Base-by-base conservation (phyloP, 176 grass and related monocot genomes). In the Coix lacrymajobi region DNA sequence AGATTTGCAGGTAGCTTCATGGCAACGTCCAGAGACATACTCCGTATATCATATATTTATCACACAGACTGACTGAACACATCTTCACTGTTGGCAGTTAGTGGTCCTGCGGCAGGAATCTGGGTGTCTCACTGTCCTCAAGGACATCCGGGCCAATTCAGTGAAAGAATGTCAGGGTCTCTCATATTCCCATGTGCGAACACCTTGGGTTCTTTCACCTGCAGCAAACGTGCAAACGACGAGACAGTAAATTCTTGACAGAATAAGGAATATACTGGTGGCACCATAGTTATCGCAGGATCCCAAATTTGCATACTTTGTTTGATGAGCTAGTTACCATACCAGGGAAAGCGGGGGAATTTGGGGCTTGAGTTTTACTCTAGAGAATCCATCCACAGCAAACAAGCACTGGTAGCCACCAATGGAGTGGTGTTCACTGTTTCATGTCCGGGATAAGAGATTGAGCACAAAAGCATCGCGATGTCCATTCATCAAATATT, bases 191-290 rank as follows among this genome's bases (percentile, higher is more conserved):
- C 89, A 87, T 92, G 96, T 78, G 94, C 85, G 51, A 90, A 99
- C 74, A 99, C 89, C 84, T 92, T 99, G 7, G 96, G 85, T 69
- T 92, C 96, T 90, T 96, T 92, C 71, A 94, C 81, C 96, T 96
- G 75, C 45, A 79, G 57, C 34, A 71, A 75, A 76, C 19, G 78
- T 44, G 77, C 19, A 48, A 15, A 7, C 20, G 37, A 26, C 44
- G 29, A 28, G 9, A 4, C 25, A 12, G 49, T 81, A 78, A 71
- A 71, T 84, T 45, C 52, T 57, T 76, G 28, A 71, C 46, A 49
- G 40, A 38, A 64, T 52, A 40, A 16, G 78, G 38, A 76, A 64
- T 24, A 36, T 11, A n/a, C 14, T 12, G 56, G 11, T 11, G 4
- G n/a, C 3, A 3, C 2, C 5, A 28, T 0, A 30, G 77, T 45